Conservation (phyloP, 164 flowering plant genomes). For the Taxillus chinensis region DNA sequence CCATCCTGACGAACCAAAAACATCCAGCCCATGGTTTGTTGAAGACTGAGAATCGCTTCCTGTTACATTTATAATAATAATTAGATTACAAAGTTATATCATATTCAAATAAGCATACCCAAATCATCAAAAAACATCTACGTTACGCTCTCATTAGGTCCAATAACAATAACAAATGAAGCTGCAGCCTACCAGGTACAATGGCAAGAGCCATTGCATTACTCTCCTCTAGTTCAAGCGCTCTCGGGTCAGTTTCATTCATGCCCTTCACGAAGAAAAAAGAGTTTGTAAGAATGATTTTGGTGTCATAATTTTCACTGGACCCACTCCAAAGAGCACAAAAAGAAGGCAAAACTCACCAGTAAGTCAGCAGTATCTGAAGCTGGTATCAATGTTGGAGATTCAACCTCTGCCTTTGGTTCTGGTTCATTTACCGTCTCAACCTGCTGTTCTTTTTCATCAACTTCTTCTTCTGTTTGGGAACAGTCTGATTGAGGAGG, state of each 20-base stretch:
- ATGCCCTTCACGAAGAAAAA: constrained; percentile 45
- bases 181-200: constrained; percentile 38
- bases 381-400: constrained; percentile 29
- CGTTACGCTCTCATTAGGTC: too few relatives aligned
- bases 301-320: not conserved
- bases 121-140: too few relatives aligned
- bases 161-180: not conserved
- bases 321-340: not conserved
- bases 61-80: constrained; percentile 7
- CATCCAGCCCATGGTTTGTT: constrained; percentile 19
- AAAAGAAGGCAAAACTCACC: constrained; percentile 23
- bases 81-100: too few relatives aligned
- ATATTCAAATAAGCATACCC: too few relatives aligned
- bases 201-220: constrained; percentile 96
- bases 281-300: not conserved
- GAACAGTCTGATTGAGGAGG: constrained; percentile 7
- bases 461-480: constrained; percentile 28
- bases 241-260: constrained; percentile 62
- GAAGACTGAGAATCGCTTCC: constrained; percentile 27
- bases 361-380: constrained; percentile 53
- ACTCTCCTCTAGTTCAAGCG: constrained; percentile 63
- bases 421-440: constrained; percentile 7
- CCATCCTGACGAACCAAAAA: constrained; percentile 62
- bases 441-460: constrained; percentile 18
- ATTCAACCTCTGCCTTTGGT: constrained; percentile 32